Percentiles rank a stretch among this genome's conserved stretches.
Conservation (phyloP, 2,329 filamentous ascomycete species). For the Exophiala sp. region DNA sequence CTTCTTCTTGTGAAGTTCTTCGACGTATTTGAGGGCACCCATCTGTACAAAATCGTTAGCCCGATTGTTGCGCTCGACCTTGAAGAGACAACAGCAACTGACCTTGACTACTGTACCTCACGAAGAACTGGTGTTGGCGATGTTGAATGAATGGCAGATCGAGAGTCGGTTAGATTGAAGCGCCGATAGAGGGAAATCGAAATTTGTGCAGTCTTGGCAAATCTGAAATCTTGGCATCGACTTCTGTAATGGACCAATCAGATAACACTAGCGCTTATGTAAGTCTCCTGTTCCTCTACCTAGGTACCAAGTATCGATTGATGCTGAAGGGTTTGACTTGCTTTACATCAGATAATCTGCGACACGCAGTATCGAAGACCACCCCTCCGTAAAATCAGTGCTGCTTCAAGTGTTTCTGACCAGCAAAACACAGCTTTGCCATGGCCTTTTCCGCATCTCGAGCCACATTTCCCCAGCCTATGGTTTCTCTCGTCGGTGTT, state of each 20-base stretch:
- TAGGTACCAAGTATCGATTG: no score
- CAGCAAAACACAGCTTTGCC: slow-evolving; percentile 16
- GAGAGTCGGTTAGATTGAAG: not conserved
- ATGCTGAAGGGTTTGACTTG: no score
- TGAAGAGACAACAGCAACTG: not conserved
- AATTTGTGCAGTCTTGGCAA: slow-evolving; percentile 22
- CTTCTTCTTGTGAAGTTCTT: slow-evolving; percentile 99
- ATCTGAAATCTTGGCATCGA: slow-evolving; percentile 16
- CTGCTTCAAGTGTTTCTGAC: not conserved
- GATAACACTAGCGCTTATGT: no score
- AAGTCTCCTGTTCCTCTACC: no score
- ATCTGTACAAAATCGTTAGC: slow-evolving; percentile 54
- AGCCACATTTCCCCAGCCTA: slow-evolving; percentile 20
- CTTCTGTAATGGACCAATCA: not conserved
- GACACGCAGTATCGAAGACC: no score
- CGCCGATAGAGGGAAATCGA: slow-evolving; percentile 3
- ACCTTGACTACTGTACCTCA: slow-evolving; percentile 26
- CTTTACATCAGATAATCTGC: no score
- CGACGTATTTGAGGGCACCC: slow-evolving; percentile 99
- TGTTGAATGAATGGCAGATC: slow-evolving; percentile 1
- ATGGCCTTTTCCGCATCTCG: slow-evolving; percentile 15
- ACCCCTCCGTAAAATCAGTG: not conserved
- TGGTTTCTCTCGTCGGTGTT: slow-evolving; percentile 3
- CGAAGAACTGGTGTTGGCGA: slow-evolving; percentile 12
- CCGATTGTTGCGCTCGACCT: not conserved